Evolutionary conservation across 176 grass and related monocot genomes (phyloP), one percentile per base, ranked within the genome.

Genomic region (Hsuehochloa calcarea): DNA sequence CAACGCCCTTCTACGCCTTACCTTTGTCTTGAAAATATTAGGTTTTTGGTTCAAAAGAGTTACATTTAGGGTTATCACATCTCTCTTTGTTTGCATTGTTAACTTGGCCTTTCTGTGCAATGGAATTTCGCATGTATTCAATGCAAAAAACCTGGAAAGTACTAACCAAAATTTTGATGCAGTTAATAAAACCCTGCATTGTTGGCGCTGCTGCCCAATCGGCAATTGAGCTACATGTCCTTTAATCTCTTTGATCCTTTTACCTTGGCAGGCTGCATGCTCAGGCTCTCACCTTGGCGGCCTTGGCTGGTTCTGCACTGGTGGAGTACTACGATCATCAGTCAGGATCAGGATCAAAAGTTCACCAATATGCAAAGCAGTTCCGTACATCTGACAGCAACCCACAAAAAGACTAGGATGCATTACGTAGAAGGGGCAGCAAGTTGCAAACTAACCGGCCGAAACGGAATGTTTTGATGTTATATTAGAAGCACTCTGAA

Each of bases 251-350:
- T 43, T 46, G 0, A 22, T 78, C 6, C 4, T 81, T 65, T 56
- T 64, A 7, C 63, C 29, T 70, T 63, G 58, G 15, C 69, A 97
- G 95, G 89, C 83, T 97, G 64, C 95, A 97, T 81, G 95, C 95
- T 81, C 95, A 97, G 81, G 95, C 92, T 85, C 85, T 98, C 35
- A 98, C 95, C 6, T 58, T 98, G 81, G 95, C 91, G 15, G 93
- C 95, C 44, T 91, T 98, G 79, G 93, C 82, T 38, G 91, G 95
- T 10, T 94, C 93, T 17, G 95, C 93, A 1, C 62, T 90, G 15
- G 95, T 98, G 45, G 93, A 95, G 75, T 98, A 98, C 83, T 98
- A 98, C 15, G 93, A 98, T 29, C 95, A 97, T 68, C 82, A 87
- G 8, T 77, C 84, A 37, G 91, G 91, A 56, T 86, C 92, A 68